Base-by-base conservation (phyloP, 176 grass and related monocot species). In the Bolboschoenus planiculmis region DNA sequence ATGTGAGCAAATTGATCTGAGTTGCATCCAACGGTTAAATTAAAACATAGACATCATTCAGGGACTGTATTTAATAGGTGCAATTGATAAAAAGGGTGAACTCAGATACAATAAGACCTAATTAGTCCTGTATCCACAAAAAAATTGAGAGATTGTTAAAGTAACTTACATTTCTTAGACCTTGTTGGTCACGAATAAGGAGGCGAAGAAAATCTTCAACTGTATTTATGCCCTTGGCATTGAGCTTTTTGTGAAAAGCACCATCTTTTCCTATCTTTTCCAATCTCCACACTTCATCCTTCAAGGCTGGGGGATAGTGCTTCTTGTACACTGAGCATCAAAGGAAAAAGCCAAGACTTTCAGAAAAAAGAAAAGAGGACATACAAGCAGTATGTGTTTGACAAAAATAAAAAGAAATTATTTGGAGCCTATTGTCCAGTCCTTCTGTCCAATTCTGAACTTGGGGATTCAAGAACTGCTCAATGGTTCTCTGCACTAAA, bases 221-320 rank as follows among this genome's bases (percentile, higher is more conserved):
- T 43, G 89, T 93, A 60, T 83, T 79, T 11, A 97, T 91, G 80
- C 90, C 83, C 68, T 40, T 87, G 59, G 71, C 80, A 83, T 86
- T 97, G 47, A 93, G 86, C 44, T 86, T 97, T 68, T 89, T 91
- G 57, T 97, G 93, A 80, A 97, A 97, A 5, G 91, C 85, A 56
- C 91, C 91, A 43, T 97, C 93, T 82, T 97, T 97, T 82, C 93
- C 91, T 77, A 97, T 97, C 83, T 97, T 97, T 84, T 97, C 91
- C 54, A 97, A 89, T 83, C 93, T 91, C 93, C 93, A 97, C 50
- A 97, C 91, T 10, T 97, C 93, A 85, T 97, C 91, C 77, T 91
- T 97, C 55, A 93, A 79, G 15, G 87, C 85, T 66, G 93, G 93
- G 78, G 91, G 93, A 78, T 91, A 97, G 54, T 97, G 93, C 63